phyloP scores from a whole-genome alignment of 23 red algal genomes.

The Gracilaria domingensis region DNA sequence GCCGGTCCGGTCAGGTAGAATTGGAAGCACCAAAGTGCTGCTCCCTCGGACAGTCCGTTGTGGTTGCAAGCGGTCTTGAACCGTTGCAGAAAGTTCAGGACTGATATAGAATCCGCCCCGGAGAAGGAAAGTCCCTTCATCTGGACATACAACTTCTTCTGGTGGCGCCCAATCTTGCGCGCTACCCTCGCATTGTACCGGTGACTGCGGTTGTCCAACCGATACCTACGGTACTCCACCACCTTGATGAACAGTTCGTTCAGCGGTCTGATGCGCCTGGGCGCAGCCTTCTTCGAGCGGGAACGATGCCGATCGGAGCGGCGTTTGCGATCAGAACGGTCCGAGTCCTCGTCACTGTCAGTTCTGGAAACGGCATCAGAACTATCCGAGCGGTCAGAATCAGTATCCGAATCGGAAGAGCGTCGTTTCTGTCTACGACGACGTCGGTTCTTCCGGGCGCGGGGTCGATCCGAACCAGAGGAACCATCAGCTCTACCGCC shows the following conservation, averaged over 20 bases:
- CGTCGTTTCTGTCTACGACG: too few relatives aligned
- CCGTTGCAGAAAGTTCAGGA: constrained; percentile 22
- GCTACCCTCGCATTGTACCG: background rate
- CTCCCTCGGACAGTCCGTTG: constrained; percentile 18
- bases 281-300: background rate
- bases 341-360: background rate
- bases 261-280: background rate
- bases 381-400: constrained; percentile 15
- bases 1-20: constrained; percentile 31
- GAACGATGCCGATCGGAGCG: background rate
- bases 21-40: constrained; percentile 27
- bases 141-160: constrained; percentile 39
- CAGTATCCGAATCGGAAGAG: too few relatives aligned
- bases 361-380: background rate
- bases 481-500: too few relatives aligned
- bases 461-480: too few relatives aligned
- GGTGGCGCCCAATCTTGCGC: background rate
- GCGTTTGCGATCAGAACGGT: background rate
- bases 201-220: background rate
- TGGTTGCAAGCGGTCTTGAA: background rate
- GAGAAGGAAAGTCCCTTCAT: constrained; percentile 20
- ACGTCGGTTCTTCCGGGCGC: too few relatives aligned
- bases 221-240: constrained; percentile 18
- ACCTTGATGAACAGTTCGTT: constrained; percentile 10
- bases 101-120: constrained; percentile 26